Percentiles rank a stretch among this genome's conserved stretches.
Evolutionary conservation across 2,329 filamentous ascomycete species (phyloP).

Genomic region (Aspergillus sp.): DNA sequence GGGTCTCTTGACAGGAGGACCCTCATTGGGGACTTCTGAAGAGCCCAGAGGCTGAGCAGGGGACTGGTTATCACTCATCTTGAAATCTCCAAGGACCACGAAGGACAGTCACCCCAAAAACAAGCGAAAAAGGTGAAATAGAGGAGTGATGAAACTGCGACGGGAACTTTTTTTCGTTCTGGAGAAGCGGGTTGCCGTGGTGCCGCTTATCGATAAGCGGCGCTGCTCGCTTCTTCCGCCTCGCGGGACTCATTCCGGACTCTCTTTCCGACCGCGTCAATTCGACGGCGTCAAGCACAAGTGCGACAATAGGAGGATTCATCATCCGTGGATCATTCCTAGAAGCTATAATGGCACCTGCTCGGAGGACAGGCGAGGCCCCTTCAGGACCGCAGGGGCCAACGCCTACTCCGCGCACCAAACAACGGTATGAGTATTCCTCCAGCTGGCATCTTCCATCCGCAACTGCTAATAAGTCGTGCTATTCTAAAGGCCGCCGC

Average conservation of each 20-base stretch:
- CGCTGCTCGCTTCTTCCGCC: not conserved
- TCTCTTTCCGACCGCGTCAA: not conserved
- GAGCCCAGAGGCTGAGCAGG: not conserved
- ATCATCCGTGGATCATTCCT: not conserved
- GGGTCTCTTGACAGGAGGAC: slow-evolving; percentile 29
- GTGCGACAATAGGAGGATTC: not conserved
- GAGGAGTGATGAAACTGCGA: not conserved
- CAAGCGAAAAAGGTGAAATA: not conserved
- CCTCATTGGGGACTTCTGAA: slow-evolving; percentile 16
- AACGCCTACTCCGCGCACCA: slow-evolving; percentile 22
- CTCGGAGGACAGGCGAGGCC: slow-evolving; percentile 17
- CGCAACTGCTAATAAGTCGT: not conserved
- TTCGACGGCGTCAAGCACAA: not conserved
- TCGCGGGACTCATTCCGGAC: not conserved
- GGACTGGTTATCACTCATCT: not conserved
- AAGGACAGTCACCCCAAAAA: not conserved
- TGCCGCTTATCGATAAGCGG: slow-evolving; percentile 10
- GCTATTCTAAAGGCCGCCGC: slow-evolving; percentile 27
- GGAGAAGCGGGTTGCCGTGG: not conserved
- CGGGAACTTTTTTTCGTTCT: slow-evolving; percentile 6
- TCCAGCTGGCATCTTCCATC: slow-evolving; percentile 9
- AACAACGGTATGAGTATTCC: slow-evolving; percentile 27
- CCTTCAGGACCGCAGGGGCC: slow-evolving; percentile 7
- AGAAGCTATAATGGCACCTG: slow-evolving; percentile 17
- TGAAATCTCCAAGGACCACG: not conserved